Evolutionary conservation across 768 basidiomycete species (phyloP).

Genomic region (Tylopilus subfusipes): DNA sequence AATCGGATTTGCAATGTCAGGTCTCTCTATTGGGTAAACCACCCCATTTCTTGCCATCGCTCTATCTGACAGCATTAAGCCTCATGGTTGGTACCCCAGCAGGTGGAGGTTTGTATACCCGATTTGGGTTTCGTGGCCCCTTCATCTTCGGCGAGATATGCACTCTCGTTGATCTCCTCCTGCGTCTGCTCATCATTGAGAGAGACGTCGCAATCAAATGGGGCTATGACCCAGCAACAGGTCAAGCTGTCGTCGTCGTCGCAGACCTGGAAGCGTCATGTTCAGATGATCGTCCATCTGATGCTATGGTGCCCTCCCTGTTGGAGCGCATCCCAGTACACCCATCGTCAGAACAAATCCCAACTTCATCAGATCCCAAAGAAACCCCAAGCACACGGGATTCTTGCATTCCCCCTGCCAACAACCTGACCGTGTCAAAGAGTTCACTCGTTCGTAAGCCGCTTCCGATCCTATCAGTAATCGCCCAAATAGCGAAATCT

Average conservation of each 20-base stretch:
- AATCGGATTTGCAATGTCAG: slow-evolving; percentile 58
- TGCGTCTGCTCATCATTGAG: slow-evolving; percentile 55
- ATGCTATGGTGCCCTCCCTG: neutral
- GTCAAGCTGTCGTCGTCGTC: slow-evolving; percentile 4
- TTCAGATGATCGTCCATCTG: neutral
- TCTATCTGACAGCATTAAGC: slow-evolving; percentile 26
- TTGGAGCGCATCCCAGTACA: neutral
- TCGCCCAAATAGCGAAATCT: slow-evolving; percentile 42
- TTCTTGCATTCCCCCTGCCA: neutral
- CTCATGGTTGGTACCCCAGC: slow-evolving; percentile 55
- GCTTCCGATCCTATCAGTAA: slow-evolving; percentile 41
- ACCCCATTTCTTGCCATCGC: neutral
- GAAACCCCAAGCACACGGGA: neutral
- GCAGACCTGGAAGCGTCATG: slow-evolving; percentile 8
- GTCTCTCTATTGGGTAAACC: slow-evolving; percentile 51
- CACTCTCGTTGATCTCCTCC: slow-evolving; percentile 48
- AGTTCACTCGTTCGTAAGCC: slow-evolving; percentile 18
- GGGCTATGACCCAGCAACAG: slow-evolving; percentile 42
- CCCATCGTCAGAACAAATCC: neutral
- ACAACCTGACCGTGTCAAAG: slow-evolving; percentile 4
- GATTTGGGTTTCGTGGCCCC: slow-evolving; percentile 58
- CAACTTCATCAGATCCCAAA: neutral
- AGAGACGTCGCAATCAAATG: slow-evolving; percentile 47
- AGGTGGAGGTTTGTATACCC: slow-evolving; percentile 51
- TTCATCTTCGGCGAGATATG: slow-evolving; percentile 51